Percentiles rank a stretch among this genome's conserved stretches.
Conservation (phyloP, 352 stramenopile genomes). For the Phytopythium vexans region DNA sequence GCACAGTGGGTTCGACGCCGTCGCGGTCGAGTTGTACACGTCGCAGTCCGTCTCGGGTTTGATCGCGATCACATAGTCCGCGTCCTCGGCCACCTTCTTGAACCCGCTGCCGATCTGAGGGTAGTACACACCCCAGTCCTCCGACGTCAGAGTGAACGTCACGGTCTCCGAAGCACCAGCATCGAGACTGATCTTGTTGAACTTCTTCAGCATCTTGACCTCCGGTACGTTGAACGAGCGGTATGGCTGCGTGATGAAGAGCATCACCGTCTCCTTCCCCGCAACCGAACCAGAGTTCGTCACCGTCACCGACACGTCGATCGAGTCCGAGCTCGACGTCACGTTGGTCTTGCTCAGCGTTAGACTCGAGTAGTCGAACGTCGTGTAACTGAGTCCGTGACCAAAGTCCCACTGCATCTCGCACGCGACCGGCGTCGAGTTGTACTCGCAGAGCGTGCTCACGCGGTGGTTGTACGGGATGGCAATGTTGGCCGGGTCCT, state of each 20-base stretch:
- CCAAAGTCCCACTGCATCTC: conserved; percentile 67
- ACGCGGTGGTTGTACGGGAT: conserved; percentile 77
- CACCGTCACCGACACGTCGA: conserved; percentile 54
- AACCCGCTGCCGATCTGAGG: conserved; percentile 56
- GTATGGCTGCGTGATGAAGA: conserved; percentile 75
- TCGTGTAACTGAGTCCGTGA: conserved; percentile 62
- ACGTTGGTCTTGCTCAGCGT: conserved; percentile 37
- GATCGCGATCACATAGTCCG: conserved; percentile 52
- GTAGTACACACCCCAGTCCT: conserved; percentile 59
- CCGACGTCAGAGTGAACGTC: conserved; percentile 34
- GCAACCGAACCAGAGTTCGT: conserved; percentile 53
- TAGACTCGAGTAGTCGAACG: conserved; percentile 47
- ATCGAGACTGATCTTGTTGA: conserved; percentile 61
- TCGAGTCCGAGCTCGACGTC: conserved; percentile 15
- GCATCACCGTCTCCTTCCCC: conserved; percentile 77
- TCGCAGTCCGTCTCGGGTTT: conserved; percentile 56
- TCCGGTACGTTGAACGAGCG: conserved; percentile 63
- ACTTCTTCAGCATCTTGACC: conserved; percentile 78
- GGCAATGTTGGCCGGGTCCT: conserved; percentile 42
- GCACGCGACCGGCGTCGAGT: conserved; percentile 15
- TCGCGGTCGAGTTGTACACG: conserved; percentile 22
- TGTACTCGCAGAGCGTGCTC: conserved; percentile 30
- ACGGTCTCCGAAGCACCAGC: too few relatives aligned
- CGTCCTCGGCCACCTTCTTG: conserved; percentile 37
- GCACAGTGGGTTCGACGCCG: conserved; percentile 21